Evolutionary conservation across 2,329 filamentous ascomycete genomes (phyloP).

Genomic region (Cladosporium sp.): DNA sequence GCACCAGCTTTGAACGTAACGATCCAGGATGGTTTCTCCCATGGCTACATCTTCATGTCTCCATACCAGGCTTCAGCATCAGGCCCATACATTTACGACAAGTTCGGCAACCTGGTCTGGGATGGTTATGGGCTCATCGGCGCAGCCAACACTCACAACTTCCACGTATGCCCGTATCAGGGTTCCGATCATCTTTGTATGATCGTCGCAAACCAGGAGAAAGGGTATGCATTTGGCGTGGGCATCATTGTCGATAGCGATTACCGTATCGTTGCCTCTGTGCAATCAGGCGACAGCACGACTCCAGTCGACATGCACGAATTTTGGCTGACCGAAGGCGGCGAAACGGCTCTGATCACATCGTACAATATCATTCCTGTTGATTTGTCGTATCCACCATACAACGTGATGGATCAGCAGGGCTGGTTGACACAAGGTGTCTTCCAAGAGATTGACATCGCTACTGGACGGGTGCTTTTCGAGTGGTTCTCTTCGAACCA

Average conservation of each 20-base stretch:
- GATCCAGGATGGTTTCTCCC: slow-evolving; percentile 21
- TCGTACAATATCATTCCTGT: slow-evolving; percentile 32
- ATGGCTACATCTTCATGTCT: slow-evolving; percentile 30
- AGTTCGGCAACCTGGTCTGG: slow-evolving; percentile 30
- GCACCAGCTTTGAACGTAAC: slow-evolving; percentile 29
- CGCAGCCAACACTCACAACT: slow-evolving; percentile 45
- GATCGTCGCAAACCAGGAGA: slow-evolving; percentile 43
- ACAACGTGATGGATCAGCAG: slow-evolving; percentile 28
- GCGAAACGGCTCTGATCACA: slow-evolving; percentile 33
- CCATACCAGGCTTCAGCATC: slow-evolving; percentile 24
- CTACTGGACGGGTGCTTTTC: slow-evolving; percentile 54
- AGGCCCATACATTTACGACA: slow-evolving; percentile 33
- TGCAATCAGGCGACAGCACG: slow-evolving; percentile 27
- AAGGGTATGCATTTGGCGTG: slow-evolving; percentile 45
- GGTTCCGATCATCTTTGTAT: slow-evolving; percentile 48
- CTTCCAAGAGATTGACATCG: slow-evolving; percentile 44
- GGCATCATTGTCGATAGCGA: slow-evolving; percentile 48
- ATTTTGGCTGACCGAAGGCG: slow-evolving; percentile 44
- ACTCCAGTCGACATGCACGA: slow-evolving; percentile 48
- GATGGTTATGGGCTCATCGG: slow-evolving; percentile 40
- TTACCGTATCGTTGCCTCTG: slow-evolving; percentile 47
- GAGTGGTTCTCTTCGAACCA: slow-evolving; percentile 58
- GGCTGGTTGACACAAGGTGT: slow-evolving; percentile 26
- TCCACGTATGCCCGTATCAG: slow-evolving; percentile 48
- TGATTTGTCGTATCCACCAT: slow-evolving; percentile 40